Evolutionary conservation across 2,329 filamentous ascomycete species (phyloP).

Genomic region (Penicillium sp.): DNA sequence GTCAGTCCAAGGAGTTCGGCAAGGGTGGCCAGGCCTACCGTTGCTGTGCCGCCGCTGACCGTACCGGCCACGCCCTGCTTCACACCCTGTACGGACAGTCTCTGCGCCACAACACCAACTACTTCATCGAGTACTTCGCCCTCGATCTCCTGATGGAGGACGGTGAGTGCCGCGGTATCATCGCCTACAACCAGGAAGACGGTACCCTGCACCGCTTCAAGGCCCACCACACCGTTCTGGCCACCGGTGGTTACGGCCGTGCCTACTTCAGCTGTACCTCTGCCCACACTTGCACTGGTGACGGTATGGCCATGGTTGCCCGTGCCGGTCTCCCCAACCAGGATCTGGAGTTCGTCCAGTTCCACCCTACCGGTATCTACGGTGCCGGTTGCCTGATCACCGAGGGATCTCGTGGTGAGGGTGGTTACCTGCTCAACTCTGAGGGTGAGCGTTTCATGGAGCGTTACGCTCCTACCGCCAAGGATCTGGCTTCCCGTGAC

Average conservation of each 20-base stretch:
- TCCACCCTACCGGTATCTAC: constrained; percentile 98
- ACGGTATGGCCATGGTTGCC: constrained; percentile 98
- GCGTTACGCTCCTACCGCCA: constrained; percentile 93
- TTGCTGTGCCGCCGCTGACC: constrained; percentile 91
- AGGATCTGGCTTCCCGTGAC: constrained; percentile 93
- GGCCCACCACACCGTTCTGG: constrained; percentile 91
- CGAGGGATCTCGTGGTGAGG: constrained; percentile 94
- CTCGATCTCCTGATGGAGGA: constrained; percentile 97
- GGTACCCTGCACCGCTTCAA: constrained; percentile 96
- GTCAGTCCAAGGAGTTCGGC: constrained; percentile 89
- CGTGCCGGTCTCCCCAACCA: constrained; percentile 97
- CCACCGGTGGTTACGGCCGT: constrained; percentile 95
- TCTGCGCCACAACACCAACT: constrained; percentile 95
- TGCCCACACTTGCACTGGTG: constrained; percentile 96
- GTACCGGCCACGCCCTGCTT: constrained; percentile 93
- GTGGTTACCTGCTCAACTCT: constrained; percentile 94
- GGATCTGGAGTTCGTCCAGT: constrained; percentile 99
- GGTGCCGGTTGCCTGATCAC: constrained; percentile 97
- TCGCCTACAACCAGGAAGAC: constrained; percentile 98
- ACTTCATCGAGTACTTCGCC: constrained; percentile 99
- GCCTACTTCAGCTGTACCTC: constrained; percentile 98
- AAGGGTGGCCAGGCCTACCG: constrained; percentile 98
- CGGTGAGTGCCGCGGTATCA: constrained; percentile 90
- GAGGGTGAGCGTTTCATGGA: constrained; percentile 99
- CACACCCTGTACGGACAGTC: constrained; percentile 99